Conservation (phyloP, 2,329 filamentous ascomycete genomes). For the Ophiostoma novo-ulmi region DNA sequence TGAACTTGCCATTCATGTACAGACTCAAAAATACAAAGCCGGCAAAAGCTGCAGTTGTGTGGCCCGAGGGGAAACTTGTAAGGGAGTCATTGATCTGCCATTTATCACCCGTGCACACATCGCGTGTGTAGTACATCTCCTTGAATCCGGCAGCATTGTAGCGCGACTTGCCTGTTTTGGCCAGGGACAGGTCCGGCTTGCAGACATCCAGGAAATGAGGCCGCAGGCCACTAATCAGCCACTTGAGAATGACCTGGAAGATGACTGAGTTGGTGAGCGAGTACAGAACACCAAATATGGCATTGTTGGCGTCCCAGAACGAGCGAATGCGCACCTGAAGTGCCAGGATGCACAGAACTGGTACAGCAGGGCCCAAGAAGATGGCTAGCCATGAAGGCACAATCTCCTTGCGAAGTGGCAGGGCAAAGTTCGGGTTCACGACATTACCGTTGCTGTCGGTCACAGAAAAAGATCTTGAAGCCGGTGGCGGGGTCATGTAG, state of each 20-base stretch:
- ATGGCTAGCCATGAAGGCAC: conserved; percentile 67
- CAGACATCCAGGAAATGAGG: conserved; percentile 68
- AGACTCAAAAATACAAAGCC: conserved; percentile 66
- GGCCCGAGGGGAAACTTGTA: conserved; percentile 67
- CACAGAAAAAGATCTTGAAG: conserved; percentile 64
- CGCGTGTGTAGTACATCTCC: conserved; percentile 61
- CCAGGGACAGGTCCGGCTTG: conserved; percentile 51
- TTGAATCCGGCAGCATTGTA: conserved; percentile 46
- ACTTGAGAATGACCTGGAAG: conserved; percentile 72
- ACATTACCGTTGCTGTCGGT: conserved; percentile 62
- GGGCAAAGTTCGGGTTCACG: conserved; percentile 65
- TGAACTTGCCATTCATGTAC: conserved; percentile 74
- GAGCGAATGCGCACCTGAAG: conserved; percentile 64
- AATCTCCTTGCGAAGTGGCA: conserved; percentile 64
- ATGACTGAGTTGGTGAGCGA: conserved; percentile 64
- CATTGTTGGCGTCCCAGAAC: conserved; percentile 69
- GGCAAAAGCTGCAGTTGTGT: conserved; percentile 67
- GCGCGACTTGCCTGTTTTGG: conserved; percentile 35
- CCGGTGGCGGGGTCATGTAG: conserved; percentile 60
- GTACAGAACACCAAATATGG: conserved; percentile 63
- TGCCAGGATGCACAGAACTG: conserved; percentile 59
- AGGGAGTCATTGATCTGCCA: conserved; percentile 63
- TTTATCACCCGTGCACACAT: conserved; percentile 63
- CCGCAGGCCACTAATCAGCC: conserved; percentile 67
- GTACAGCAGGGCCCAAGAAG: conserved; percentile 57